Conservation (phyloP, 1,284 basidiomycete species). For the Ustilago cynodontis region DNA sequence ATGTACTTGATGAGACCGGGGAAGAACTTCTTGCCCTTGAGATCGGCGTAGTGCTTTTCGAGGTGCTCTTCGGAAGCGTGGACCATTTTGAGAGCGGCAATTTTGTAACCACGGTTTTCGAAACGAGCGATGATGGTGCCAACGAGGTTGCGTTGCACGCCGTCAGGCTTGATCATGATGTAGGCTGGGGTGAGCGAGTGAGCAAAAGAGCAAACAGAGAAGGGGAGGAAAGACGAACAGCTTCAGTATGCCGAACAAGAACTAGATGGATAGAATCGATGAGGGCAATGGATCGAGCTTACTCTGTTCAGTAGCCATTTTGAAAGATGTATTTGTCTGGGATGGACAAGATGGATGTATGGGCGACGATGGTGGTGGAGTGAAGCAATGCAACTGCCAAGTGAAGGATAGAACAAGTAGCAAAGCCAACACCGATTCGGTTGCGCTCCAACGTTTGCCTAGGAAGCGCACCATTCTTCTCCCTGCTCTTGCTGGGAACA, state of each 20-base stretch:
- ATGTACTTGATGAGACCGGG: constrained; percentile 72
- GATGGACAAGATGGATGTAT: constrained; percentile 12
- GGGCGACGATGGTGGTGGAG: constrained; percentile 16
- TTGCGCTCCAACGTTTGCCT: constrained; percentile 5
- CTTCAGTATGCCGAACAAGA: neutral
- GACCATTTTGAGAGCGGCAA: constrained; percentile 68
- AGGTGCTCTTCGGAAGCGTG: constrained; percentile 68
- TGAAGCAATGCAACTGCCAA: constrained; percentile 5
- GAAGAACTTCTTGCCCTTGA: constrained; percentile 70
- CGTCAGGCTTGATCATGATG: constrained; percentile 70
- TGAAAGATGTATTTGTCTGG: constrained; percentile 24
- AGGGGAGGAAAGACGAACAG: neutral
- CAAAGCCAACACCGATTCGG: constrained; percentile 22
- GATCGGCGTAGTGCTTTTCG: constrained; percentile 69
- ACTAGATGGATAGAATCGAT: neutral
- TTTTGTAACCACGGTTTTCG: constrained; percentile 67
- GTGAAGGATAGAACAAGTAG: constrained; percentile 24
- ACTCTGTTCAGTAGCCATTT: constrained; percentile 68
- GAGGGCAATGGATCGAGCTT: too few species aligned
- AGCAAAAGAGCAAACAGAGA: neutral
- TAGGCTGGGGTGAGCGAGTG: constrained; percentile 41
- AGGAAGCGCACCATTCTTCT: constrained; percentile 11
- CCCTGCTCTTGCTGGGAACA: neutral
- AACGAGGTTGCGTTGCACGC: constrained; percentile 66
- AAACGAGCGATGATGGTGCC: constrained; percentile 69